These are phyloP conservation scores for Fomitopsis schrenkii DNA, from an alignment of 1,284 basidiomycete genomes.

Conservation along the genomic window DNA sequence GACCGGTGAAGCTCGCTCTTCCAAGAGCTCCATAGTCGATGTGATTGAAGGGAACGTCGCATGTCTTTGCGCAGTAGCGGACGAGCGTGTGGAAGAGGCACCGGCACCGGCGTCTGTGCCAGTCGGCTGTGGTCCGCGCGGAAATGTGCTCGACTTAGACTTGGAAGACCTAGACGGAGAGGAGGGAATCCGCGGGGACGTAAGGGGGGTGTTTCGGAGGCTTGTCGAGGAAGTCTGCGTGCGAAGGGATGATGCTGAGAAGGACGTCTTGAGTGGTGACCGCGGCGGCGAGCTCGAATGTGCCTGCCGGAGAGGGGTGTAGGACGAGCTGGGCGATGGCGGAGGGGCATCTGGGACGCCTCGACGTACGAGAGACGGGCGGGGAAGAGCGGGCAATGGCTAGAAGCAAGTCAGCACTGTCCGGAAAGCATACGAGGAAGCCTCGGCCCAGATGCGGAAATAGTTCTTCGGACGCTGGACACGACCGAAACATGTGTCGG, in stretches of 20 bases:
- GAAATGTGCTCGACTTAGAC: conserved; percentile 12
- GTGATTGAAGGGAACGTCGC: conserved; percentile 28
- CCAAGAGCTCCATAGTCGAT: conserved; percentile 27
- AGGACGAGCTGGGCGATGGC: conserved; percentile 5
- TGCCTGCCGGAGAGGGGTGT: not conserved
- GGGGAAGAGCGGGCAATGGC: conserved; percentile 8
- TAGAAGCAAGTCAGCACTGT: conserved; percentile 2
- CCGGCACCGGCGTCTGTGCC: conserved; percentile 3
- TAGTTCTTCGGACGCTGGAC: not conserved
- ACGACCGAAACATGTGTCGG: not conserved
- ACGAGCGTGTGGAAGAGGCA: not conserved
- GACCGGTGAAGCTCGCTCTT: conserved; percentile 21
- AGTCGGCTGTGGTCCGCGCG: conserved; percentile 9
- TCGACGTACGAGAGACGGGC: conserved; percentile 4
- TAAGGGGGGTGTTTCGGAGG: conserved; percentile 12
- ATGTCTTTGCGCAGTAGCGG: conserved; percentile 15
- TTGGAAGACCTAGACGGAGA: conserved; percentile 11
- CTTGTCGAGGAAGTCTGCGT: not conserved
- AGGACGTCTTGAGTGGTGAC: not conserved
- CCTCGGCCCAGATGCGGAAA: not conserved
- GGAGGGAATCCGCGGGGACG: conserved; percentile 12
- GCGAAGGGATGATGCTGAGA: not conserved
- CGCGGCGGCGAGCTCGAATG: not conserved
- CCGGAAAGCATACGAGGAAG: not conserved
- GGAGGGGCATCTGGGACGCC: conserved; percentile 6